Conservation (phyloP, 306 rosid species). For the Comarum palustre region DNA sequence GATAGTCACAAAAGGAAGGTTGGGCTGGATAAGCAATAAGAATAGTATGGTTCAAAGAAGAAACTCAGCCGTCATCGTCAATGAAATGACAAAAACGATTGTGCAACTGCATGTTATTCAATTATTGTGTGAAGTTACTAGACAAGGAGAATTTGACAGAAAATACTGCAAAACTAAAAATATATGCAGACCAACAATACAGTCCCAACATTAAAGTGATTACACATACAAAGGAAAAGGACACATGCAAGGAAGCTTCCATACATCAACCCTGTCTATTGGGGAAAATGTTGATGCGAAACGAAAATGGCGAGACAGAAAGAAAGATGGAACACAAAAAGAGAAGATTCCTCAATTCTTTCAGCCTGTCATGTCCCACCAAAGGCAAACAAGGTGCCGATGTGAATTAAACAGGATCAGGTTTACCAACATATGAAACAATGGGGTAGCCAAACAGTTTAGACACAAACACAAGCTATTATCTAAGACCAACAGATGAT, state of each 20-base stretch:
- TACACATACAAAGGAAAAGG: slow-evolving; percentile 4
- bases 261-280: slow-evolving; percentile 14
- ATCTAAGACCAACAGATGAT: neutral
- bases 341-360: slow-evolving; percentile 25
- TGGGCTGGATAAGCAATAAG: slow-evolving; percentile 6
- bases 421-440: neutral
- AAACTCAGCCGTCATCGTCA: slow-evolving; percentile 13
- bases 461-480: neutral
- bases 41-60: slow-evolving; percentile 3
- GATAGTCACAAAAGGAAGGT: neutral
- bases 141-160: neutral
- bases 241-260: slow-evolving; percentile 30
- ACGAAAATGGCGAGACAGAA: slow-evolving; percentile 6
- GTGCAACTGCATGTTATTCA: slow-evolving; percentile 1
- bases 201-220: neutral
- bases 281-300: neutral
- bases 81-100: slow-evolving; percentile 3
- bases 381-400: neutral
- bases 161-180: slow-evolving; percentile 5
- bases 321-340: neutral
- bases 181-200: neutral
- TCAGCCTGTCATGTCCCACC: neutral
- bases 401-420: slow-evolving; percentile 1
- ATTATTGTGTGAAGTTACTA: neutral
- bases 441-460: neutral